Conservation (phyloP, 176 grass and related monocot species). For the Juncus inflexus region DNA sequence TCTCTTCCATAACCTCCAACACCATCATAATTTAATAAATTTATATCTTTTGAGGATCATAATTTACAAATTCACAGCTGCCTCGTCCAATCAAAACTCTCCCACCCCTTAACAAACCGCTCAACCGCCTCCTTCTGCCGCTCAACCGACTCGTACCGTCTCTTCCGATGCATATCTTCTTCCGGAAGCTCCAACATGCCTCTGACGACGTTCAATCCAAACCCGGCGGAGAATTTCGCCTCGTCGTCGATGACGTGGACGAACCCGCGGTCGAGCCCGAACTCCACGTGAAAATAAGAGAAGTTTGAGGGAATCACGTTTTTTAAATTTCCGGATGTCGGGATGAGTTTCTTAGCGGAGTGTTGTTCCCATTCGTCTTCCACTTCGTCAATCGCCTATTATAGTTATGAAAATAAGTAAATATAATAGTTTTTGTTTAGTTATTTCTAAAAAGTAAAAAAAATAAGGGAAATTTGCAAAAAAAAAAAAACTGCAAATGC, state of each 20-base stretch:
- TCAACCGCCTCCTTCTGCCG: conserved; percentile 57
- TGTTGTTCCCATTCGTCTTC: conserved; percentile 92
- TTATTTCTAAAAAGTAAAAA: too few species aligned
- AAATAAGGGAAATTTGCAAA: too few species aligned
- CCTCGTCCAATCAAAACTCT: conserved; percentile 83
- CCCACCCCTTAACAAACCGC: conserved; percentile 61
- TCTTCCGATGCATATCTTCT: conserved; percentile 76
- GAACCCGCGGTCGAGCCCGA: conserved; percentile 73
- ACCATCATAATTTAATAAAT: conserved; percentile 3
- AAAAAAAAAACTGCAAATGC: too few species aligned
- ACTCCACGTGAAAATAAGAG: conserved; percentile 92
- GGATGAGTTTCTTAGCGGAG: conserved; percentile 84
- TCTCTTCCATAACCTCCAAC: conserved; percentile 63
- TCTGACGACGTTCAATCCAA: conserved; percentile 78
- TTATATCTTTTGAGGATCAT: not conserved
- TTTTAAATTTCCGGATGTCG: conserved; percentile 71
- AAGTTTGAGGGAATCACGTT: conserved; percentile 85
- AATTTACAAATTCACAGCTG: conserved; percentile 48
- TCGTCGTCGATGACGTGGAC: conserved; percentile 95
- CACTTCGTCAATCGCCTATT: conserved; percentile 84
- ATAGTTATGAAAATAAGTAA: conserved; percentile 12
- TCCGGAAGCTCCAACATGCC: conserved; percentile 68
- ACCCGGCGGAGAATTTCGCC: conserved; percentile 59
- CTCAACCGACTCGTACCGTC: conserved; percentile 61
- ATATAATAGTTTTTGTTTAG: not conserved